These are phyloP conservation scores for Gossypium schwendimanii DNA, from an alignment of 441 rosid species.

Conservation along the genomic window DNA sequence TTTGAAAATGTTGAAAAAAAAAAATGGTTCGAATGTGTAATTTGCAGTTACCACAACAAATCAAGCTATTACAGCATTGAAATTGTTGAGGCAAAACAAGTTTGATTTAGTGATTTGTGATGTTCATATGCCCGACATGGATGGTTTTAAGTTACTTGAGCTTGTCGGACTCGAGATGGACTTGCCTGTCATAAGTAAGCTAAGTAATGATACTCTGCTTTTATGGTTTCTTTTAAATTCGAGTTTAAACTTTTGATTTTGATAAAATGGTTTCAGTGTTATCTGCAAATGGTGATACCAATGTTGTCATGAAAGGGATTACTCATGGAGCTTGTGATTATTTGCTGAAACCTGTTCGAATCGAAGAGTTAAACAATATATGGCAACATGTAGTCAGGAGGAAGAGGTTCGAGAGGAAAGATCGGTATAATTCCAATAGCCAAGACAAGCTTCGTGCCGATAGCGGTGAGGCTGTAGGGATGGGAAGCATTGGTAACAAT, in stretches of 20 bases:
- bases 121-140: constrained; percentile 1
- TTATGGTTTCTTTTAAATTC: neutral
- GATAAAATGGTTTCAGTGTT: neutral
- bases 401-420: neutral
- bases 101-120: neutral
- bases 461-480: neutral
- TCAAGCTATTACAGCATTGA: neutral
- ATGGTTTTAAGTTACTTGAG: neutral
- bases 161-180: neutral
- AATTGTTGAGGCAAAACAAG: neutral
- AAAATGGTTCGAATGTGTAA: neutral
- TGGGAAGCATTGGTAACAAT: neutral
- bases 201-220: neutral
- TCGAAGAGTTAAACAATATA: neutral
- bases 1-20: neutral
- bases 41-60: neutral
- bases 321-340: constrained; percentile 1
- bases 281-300: neutral
- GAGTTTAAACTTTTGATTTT: neutral
- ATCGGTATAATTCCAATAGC: neutral
- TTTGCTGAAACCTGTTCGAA: constrained; percentile 3
- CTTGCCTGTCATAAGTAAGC: neutral
- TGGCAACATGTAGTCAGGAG: neutral
- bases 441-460: neutral
- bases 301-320: neutral